A percentile compares a stretch with the other conserved stretches of the same genome.
Evolutionary conservation across 2,329 filamentous ascomycete species (phyloP).

Genomic region (Pyricularia sp.): DNA sequence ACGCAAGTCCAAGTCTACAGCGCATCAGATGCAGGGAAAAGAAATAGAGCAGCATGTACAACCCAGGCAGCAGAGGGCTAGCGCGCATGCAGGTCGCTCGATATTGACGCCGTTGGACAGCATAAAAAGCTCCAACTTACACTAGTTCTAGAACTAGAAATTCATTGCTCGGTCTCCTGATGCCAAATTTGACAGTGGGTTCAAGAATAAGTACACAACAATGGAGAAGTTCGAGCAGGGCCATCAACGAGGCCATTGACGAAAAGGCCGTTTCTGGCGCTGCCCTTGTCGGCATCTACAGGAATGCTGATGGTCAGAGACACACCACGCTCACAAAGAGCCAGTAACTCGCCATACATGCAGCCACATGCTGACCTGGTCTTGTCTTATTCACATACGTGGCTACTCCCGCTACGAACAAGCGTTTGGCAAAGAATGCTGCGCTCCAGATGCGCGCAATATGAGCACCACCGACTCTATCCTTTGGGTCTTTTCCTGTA

Average conservation of each 20-base stretch:
- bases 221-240: background rate
- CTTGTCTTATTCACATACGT: no score
- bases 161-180: no score
- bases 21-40: no score
- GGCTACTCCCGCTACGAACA: background rate
- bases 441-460: constrained; percentile 1
- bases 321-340: background rate
- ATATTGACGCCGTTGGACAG: no score
- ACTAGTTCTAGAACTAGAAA: no score
- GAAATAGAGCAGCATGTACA: no score
- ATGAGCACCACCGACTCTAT: constrained; percentile 1
- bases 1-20: no score
- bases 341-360: background rate
- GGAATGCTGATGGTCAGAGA: background rate
- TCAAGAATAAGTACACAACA: no score
- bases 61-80: no score
- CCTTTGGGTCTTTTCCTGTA: constrained; percentile 4
- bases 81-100: no score
- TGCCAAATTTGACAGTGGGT: no score
- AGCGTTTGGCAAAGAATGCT: background rate
- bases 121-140: no score
- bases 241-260: background rate
- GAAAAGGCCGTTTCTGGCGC: background rate
- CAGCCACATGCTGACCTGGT: background rate
- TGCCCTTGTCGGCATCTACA: background rate